A percentile compares a stretch with the other conserved stretches of the same genome.
These are phyloP conservation scores for Zygoascus flipseniorum DNA, from an alignment of 805 yeast species.

Conservation along the genomic window DNA sequence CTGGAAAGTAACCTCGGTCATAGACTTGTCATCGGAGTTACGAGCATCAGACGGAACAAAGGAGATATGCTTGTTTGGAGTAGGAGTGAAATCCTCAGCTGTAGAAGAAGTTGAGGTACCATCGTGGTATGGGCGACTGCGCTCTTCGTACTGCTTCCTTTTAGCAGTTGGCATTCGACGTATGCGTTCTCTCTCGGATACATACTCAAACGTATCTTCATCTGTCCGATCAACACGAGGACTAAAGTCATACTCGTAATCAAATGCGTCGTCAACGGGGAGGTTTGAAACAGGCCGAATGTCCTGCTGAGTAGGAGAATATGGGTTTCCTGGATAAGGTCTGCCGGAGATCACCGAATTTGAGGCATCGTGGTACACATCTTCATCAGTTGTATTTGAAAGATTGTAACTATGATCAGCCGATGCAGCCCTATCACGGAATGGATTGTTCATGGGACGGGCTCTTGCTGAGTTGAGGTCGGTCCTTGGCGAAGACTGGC, in stretches of 20 bases:
- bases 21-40: background rate
- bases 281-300: slow-evolving; percentile 13
- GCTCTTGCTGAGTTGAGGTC: background rate
- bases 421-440: background rate
- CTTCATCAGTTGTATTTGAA: background rate
- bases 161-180: background rate
- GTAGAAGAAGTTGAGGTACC: background rate
- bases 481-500: background rate
- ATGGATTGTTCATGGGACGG: background rate
- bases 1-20: slow-evolving; percentile 2
- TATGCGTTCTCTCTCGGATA: background rate
- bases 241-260: slow-evolving; percentile 7
- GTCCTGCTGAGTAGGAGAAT: background rate
- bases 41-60: background rate
- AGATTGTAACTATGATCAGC: background rate
- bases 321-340: background rate
- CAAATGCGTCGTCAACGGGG: slow-evolving; percentile 17
- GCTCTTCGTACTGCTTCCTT: background rate
- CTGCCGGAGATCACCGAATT: background rate
- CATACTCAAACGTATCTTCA: background rate
- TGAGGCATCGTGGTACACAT: background rate
- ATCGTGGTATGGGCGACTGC: background rate
- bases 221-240: background rate
- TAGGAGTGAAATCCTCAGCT: background rate
- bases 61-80: background rate